Percentiles rank a stretch among this genome's conserved stretches.
phyloP scores from a whole-genome alignment of 768 basidiomycete species.

The Suillus lakei region DNA sequence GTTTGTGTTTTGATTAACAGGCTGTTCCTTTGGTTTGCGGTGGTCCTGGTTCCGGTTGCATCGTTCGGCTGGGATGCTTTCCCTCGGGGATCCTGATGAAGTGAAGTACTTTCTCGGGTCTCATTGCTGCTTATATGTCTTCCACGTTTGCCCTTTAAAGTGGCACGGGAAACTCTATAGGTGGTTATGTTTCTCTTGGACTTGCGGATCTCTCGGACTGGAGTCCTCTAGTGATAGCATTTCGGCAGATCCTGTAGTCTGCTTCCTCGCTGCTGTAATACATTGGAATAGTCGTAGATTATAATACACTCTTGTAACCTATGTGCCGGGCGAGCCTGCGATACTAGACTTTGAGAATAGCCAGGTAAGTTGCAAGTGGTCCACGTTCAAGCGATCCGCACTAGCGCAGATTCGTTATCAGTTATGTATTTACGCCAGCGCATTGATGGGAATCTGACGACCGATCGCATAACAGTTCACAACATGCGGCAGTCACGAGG shows the following conservation, averaged over 20 bases:
- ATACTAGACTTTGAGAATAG: not conserved
- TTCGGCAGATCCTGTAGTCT: not conserved
- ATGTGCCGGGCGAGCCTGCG: not conserved
- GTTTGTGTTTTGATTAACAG: not conserved
- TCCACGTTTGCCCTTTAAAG: conserved; percentile 2
- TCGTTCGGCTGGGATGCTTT: not conserved
- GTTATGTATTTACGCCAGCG: conserved; percentile 7
- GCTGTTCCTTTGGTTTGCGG: conserved; percentile 4
- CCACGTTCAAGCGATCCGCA: not conserved
- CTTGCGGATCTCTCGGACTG: conserved; percentile 7
- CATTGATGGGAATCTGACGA: conserved; percentile 3
- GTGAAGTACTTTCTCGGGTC: not conserved
- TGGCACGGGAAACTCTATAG: conserved; percentile 1
- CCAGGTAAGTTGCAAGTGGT: not conserved
- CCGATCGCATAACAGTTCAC: conserved; percentile 1
- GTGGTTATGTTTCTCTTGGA: not conserved
- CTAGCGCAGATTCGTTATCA: not conserved
- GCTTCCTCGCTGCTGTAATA: not conserved
- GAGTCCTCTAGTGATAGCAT: not conserved
- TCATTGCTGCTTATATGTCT: not conserved
- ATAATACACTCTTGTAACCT: not conserved
- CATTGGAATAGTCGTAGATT: not conserved
- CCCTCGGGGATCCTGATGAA: not conserved
- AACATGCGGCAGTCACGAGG: conserved; percentile 4
- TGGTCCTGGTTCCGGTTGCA: conserved; percentile 4